Percentiles rank a stretch among this genome's conserved stretches.
Conservation (phyloP, 2,329 filamentous ascomycete genomes). For the Hypoxylon sp. region DNA sequence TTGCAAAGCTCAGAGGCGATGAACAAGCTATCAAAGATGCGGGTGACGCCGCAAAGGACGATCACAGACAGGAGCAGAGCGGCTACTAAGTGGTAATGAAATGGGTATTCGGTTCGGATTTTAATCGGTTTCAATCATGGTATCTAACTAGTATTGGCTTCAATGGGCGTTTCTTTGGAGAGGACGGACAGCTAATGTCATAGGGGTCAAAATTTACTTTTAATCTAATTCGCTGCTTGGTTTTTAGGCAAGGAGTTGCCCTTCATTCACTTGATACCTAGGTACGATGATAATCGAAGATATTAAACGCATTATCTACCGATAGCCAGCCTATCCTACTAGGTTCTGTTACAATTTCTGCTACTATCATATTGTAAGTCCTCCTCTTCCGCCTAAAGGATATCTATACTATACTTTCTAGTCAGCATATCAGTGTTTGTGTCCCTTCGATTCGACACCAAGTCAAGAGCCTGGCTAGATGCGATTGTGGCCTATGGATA, state of each 20-base stretch:
- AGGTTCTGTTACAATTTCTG: too few species aligned
- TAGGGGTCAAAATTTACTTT: slow-evolving; percentile 15
- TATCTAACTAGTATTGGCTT: slow-evolving; percentile 5
- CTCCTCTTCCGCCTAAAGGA: background rate
- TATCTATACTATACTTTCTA: background rate
- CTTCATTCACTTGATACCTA: background rate
- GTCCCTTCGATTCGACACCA: background rate
- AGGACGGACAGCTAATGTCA: slow-evolving; percentile 14
- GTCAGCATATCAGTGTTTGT: background rate
- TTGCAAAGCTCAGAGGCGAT: slow-evolving; percentile 92
- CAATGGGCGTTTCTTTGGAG: slow-evolving; percentile 3
- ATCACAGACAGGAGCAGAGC: slow-evolving; percentile 59
- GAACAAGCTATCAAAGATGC: slow-evolving; percentile 75
- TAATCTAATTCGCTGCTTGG: slow-evolving; percentile 11
- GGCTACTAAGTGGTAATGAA: slow-evolving; percentile 55
- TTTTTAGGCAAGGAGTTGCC: too few species aligned
- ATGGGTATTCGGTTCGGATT: too few species aligned
- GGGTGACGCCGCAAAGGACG: slow-evolving; percentile 58
- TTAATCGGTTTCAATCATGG: too few species aligned
- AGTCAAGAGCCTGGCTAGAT: background rate
- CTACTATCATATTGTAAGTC: too few species aligned
- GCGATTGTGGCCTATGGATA: too few species aligned
- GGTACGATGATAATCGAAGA: too few species aligned
- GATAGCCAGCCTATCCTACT: too few species aligned
- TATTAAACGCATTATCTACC: too few species aligned